Percentiles rank a stretch among this genome's conserved stretches.
These are phyloP conservation scores for Didymella keratinophila DNA, from an alignment of 2,329 filamentous ascomycete genomes.

Conservation along the genomic window DNA sequence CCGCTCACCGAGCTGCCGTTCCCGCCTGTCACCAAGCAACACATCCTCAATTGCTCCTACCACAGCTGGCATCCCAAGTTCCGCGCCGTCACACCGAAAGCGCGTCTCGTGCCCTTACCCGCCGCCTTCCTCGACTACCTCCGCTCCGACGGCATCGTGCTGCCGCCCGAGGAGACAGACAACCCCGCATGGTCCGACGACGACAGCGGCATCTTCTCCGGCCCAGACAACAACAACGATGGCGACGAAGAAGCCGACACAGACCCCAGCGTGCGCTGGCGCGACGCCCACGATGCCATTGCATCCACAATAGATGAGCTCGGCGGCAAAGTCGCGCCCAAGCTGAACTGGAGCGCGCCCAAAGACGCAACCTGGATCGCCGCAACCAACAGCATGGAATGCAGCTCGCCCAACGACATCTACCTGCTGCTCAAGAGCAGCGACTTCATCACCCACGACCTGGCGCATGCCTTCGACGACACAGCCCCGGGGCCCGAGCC, in stretches of 20 bases:
- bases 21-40: constrained; percentile 80
- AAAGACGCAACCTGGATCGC: constrained; percentile 96
- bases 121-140: constrained; percentile 83
- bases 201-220: constrained; percentile 61
- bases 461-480: constrained; percentile 91
- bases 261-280: constrained; percentile 68
- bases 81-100: constrained; percentile 81
- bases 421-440: constrained; percentile 95
- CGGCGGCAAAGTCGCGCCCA: constrained; percentile 86
- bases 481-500: constrained; percentile 53
- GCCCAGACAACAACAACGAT: constrained; percentile 54
- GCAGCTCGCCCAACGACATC: constrained; percentile 85
- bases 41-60: constrained; percentile 95
- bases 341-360: constrained; percentile 96
- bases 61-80: constrained; percentile 91
- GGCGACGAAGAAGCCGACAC: constrained; percentile 57
- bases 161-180: constrained; percentile 73
- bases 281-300: constrained; percentile 79
- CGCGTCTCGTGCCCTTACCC: constrained; percentile 80
- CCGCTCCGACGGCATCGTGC: constrained; percentile 87
- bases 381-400: constrained; percentile 89
- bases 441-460: constrained; percentile 91
- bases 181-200: constrained; percentile 55
- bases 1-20: constrained; percentile 66
- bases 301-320: constrained; percentile 79